Evolutionary conservation across 331 rosid genomes (phyloP), one percentile per base, ranked within the genome.

Genomic region (Malus hybrid): DNA sequence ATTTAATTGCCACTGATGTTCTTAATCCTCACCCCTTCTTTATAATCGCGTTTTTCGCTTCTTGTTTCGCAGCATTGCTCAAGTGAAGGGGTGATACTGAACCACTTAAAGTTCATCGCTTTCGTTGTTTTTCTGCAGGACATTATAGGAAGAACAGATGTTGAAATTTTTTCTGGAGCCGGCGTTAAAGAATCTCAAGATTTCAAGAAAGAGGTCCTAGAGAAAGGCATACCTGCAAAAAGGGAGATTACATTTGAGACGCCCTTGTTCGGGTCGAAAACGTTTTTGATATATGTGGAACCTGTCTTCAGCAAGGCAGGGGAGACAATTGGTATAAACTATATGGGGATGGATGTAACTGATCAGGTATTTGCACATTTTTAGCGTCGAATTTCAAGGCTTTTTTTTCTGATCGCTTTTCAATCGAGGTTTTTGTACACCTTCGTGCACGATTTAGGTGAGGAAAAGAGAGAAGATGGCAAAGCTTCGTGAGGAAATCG

Each of bases 261-360:
- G 16, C 90, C 83, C 24, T 81, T 91, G 33, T 94, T 94, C 75
- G 99, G 98, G 19, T 85, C 85, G 19, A 94, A 94, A 85, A 94
- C 96, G 55, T 94, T 94, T 77, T 79, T 94, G 86, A 94, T 94
- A 70, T 86, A 87, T 33, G 99, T 94, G 28, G 97, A 94, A 80
- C 99, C 97, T 71, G 99, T 94, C 50, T 94, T 92, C 65, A 92
- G 94, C 89, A 94, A 94, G 83, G 82, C 91, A 65, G 97, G 97
- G 70, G 96, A 90, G 80, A 94, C 93, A 55, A 86, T 91, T 75
- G 98, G 98, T 74, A 85, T 94, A 79, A 94, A 94, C 20, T 91
- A 91, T 68, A 91, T 91, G 97, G 97, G 98, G 72, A 94, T 94
- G 98, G 98, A 94, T 82, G 88, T 91, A 77, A 88, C 96, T 36